Conservation (phyloP, 2,329 filamentous ascomycete genomes). For the Aureobasidium sp. region DNA sequence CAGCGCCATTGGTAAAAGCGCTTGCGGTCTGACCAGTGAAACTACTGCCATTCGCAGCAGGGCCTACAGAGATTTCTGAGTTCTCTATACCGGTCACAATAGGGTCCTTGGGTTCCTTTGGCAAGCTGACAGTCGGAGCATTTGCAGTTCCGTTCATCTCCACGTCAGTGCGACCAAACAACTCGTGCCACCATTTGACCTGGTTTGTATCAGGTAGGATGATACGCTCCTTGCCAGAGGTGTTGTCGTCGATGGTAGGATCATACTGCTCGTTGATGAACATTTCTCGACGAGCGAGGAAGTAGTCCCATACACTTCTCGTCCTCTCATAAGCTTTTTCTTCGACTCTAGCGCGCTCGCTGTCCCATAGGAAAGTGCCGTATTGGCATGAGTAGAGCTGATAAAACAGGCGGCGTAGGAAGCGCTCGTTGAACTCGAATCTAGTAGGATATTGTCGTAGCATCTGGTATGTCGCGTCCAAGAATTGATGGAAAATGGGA, state of each 20-base stretch:
- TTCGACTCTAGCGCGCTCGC: conserved; percentile 62
- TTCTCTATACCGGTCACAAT: conserved; percentile 18
- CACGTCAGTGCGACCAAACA: conserved; percentile 76
- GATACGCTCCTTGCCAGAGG: conserved; percentile 72
- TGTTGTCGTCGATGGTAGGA: conserved; percentile 64
- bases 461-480: conserved; percentile 89
- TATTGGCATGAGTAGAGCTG: conserved; percentile 96
- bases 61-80: conserved; percentile 16
- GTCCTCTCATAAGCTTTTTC: conserved; percentile 18
- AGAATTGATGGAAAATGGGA: conserved; percentile 94
- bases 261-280: conserved; percentile 82
- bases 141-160: conserved; percentile 69
- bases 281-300: conserved; percentile 69
- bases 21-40: neutral
- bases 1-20: neutral
- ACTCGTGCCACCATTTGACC: conserved; percentile 88
- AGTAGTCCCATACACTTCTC: conserved; percentile 93
- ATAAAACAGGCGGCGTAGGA: conserved; percentile 80
- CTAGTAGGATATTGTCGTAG: conserved; percentile 76
- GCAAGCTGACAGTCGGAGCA: conserved; percentile 17
- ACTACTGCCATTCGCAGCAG: conserved; percentile 14
- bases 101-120: conserved; percentile 16
- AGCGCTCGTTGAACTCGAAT: conserved; percentile 95
- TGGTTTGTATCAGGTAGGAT: conserved; percentile 69
- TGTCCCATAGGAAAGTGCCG: conserved; percentile 93